Percentiles rank a stretch among this genome's conserved stretches.
Evolutionary conservation across 2,329 filamentous ascomycete genomes (phyloP).

Genomic region (Aspergillus awamori): DNA sequence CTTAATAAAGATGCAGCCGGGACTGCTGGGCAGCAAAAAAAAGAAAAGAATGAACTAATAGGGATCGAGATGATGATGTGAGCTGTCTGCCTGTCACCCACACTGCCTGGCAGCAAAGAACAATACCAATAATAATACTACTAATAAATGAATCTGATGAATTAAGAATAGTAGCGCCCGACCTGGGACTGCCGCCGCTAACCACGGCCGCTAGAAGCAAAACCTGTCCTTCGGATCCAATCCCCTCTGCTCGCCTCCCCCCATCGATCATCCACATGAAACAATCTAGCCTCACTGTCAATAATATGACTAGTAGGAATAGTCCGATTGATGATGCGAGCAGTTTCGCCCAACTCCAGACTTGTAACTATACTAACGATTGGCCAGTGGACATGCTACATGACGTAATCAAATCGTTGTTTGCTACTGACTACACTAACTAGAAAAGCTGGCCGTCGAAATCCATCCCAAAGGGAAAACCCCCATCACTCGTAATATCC

Average conservation of each 20-base stretch:
- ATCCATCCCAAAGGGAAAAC: not conserved
- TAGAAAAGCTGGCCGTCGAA: no score
- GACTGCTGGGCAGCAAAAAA: not conserved
- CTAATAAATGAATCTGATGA: not conserved
- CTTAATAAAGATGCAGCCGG: not conserved
- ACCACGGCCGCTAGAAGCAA: not conserved
- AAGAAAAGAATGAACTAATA: not conserved
- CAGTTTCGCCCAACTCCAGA: not conserved
- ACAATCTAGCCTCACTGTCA: not conserved
- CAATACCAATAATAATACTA: not conserved
- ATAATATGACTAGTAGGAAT: not conserved
- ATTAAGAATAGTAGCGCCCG: not conserved
- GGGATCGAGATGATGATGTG: not conserved
- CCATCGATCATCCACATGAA: constrained; percentile 1
- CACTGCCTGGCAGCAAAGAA: not conserved
- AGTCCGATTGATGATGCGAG: not conserved
- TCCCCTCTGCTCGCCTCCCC: not conserved
- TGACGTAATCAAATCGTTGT: not conserved
- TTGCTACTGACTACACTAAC: not conserved
- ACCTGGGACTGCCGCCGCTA: constrained; percentile 8
- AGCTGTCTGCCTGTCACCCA: not conserved
- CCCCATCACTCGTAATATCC: not conserved
- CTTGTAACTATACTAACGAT: not conserved
- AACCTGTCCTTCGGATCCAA: not conserved
- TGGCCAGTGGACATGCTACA: not conserved